Conservation (phyloP, 805 yeast genomes). For the Metschnikowia cerradonensis region DNA sequence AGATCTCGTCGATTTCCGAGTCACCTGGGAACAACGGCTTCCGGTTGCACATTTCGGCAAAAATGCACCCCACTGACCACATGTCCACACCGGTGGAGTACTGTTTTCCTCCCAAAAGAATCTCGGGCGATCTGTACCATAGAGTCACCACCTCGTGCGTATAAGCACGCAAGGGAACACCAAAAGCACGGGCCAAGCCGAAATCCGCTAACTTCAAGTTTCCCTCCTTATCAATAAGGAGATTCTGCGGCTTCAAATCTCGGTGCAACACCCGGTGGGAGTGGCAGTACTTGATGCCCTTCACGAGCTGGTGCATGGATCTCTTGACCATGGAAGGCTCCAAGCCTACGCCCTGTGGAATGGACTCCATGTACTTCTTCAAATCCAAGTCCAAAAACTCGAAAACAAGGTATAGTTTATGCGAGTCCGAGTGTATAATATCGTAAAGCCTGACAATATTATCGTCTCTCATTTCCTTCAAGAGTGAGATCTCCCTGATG, state of each 20-base stretch:
- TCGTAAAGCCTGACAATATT: slow-evolving; percentile 89
- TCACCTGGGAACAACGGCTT: slow-evolving; percentile 96
- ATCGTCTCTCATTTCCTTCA: slow-evolving; percentile 91
- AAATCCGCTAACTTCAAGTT: slow-evolving; percentile 68
- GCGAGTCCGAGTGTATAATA: slow-evolving; percentile 91
- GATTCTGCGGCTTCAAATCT: slow-evolving; percentile 94
- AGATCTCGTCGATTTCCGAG: slow-evolving; percentile 95
- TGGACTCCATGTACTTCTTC: slow-evolving; percentile 94
- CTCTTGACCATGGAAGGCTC: slow-evolving; percentile 89
- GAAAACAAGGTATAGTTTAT: slow-evolving; percentile 87
- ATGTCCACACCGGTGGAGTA: slow-evolving; percentile 97
- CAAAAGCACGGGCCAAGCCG: slow-evolving; percentile 95
- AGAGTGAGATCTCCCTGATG: slow-evolving; percentile 88
- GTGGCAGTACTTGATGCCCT: slow-evolving; percentile 91
- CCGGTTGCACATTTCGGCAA: slow-evolving; percentile 96
- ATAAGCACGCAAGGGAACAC: slow-evolving; percentile 93
- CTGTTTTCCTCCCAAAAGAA: slow-evolving; percentile 91
- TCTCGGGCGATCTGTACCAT: slow-evolving; percentile 98
- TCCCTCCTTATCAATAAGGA: slow-evolving; percentile 92
- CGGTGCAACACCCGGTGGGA: slow-evolving; percentile 92
- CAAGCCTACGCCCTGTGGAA: slow-evolving; percentile 84
- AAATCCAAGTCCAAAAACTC: slow-evolving; percentile 92
- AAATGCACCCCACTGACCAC: slow-evolving; percentile 98
- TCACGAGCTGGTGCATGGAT: slow-evolving; percentile 86
- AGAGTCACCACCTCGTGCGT: slow-evolving; percentile 97